Evolutionary conservation across 176 grass and related monocot species (phyloP), one percentile per base, ranked within the genome.

Genomic region (Eleusine indica): DNA sequence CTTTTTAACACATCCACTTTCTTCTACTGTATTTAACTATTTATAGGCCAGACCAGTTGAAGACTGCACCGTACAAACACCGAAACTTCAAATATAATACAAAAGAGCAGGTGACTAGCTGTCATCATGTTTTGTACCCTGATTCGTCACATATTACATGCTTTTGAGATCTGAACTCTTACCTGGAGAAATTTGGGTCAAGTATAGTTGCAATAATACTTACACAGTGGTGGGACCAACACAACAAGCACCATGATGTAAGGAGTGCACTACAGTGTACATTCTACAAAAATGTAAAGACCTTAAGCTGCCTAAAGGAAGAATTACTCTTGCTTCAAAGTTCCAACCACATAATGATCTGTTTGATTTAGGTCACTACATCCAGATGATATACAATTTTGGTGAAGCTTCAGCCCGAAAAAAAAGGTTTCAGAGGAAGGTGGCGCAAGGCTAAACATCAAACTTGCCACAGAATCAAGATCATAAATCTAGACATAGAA

Each of bases 21-120:
- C 84, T 41, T 80, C 16, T 58, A 67, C 41, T 71, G 52, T 72
- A 65, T 88, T 78, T 88, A 88, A 83, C 82, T 72, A 72, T 83
- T 78, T 88, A 88, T 88, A 88, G 86, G 37, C 56, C 80, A 56
- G 57, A 43, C 67, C 44, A 60, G 80, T 71, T 78, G 80, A 85
- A 70, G 18, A 71, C 74, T 78, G 14, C 21, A 75, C 83, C 74
- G 51, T 78, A 63, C 28, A 85, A 56, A 69, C 48, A 83, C 54
- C 48, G 17, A 71, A 64, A 54, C 66, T 53, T 83, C 29, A 65
- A 62, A 14, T 78, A 64, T 56, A 83, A 18, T 56, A 52, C 68
- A 64, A 64, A 62, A 71, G 19, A 87, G 43, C 44, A 53, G 30
- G 54, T 21, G 47, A 82, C 2, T 70, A 70, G 78, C 72, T 49